These are phyloP conservation scores for Syncephalis fuscata DNA, from an alignment of 371 early-diverging fungal species.

Conservation along the genomic window DNA sequence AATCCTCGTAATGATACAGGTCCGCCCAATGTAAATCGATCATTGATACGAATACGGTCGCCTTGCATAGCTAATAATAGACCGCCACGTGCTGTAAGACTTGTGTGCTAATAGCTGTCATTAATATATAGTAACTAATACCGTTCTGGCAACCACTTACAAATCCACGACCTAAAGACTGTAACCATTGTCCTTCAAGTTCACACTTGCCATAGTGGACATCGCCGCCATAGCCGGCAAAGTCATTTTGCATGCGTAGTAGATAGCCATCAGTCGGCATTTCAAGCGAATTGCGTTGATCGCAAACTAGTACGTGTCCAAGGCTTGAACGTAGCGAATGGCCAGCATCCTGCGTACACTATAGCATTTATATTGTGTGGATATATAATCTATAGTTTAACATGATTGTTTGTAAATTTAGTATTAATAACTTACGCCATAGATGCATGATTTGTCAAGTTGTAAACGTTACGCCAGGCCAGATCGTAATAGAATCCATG, in stretches of 20 bases:
- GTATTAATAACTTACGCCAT: slow-evolving; percentile 24
- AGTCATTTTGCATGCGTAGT: slow-evolving; percentile 33
- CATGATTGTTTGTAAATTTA: background rate
- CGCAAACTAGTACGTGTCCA: slow-evolving; percentile 41
- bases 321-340: slow-evolving; percentile 74
- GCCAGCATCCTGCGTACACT: slow-evolving; percentile 78
- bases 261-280: slow-evolving; percentile 62
- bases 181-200: slow-evolving; percentile 35
- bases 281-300: slow-evolving; percentile 56
- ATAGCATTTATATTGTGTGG: slow-evolving; percentile 1
- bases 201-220: slow-evolving; percentile 55
- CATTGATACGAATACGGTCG: slow-evolving; percentile 39
- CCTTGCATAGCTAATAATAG: slow-evolving; percentile 36
- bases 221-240: slow-evolving; percentile 77
- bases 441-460: slow-evolving; percentile 53
- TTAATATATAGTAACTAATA: slow-evolving; percentile 9
- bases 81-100: slow-evolving; percentile 49
- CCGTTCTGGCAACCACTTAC: slow-evolving; percentile 19
- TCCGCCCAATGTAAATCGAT: slow-evolving; percentile 81
- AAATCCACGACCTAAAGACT: slow-evolving; percentile 24
- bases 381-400: too few species aligned
- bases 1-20: slow-evolving; percentile 79
- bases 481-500: slow-evolving; percentile 56
- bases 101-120: slow-evolving; percentile 20
- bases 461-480: slow-evolving; percentile 64